Percentiles rank a stretch among this genome's conserved stretches.
Conservation (phyloP, 257 asterid species). For the Cinchona pubescens region DNA sequence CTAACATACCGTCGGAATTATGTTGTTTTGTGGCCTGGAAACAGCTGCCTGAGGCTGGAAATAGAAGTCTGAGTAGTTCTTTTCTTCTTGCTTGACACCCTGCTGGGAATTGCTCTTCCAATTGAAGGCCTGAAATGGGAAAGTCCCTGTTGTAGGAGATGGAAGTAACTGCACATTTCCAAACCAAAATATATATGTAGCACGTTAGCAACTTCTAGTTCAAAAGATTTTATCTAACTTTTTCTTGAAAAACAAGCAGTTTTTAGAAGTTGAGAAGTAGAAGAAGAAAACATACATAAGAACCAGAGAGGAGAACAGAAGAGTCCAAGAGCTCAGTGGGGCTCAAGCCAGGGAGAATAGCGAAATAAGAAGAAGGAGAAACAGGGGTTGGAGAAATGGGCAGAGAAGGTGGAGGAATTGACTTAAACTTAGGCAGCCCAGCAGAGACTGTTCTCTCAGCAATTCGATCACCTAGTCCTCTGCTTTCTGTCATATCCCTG, state of each 20-base stretch:
- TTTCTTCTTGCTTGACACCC: conserved; percentile 40
- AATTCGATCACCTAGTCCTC: conserved; percentile 52
- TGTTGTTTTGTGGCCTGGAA: conserved; percentile 24
- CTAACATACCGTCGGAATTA: conserved; percentile 20
- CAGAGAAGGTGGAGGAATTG: conserved; percentile 79
- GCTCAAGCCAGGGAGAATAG: conserved; percentile 80
- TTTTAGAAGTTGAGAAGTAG: neutral
- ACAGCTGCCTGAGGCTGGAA: conserved; percentile 40
- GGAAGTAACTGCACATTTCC: conserved; percentile 59
- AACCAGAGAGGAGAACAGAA: conserved; percentile 60
- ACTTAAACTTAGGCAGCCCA: conserved; percentile 72
- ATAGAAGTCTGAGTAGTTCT: conserved; percentile 52
- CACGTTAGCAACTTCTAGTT: neutral
- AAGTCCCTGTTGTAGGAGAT: conserved; percentile 85
- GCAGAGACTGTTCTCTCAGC: conserved; percentile 71
- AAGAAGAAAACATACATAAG: conserved; percentile 40
- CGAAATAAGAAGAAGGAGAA: conserved; percentile 79
- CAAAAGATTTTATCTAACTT: neutral
- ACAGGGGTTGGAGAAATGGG: conserved; percentile 59
- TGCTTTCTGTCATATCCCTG: conserved; percentile 3
- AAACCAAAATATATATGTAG: neutral
- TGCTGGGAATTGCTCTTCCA: conserved; percentile 46
- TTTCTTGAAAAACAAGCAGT: neutral
- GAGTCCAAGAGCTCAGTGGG: conserved; percentile 80
- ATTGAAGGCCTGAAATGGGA: conserved; percentile 45